Evolutionary conservation across 768 basidiomycete species (phyloP).

Genomic region (Hebeloma cylindrosporum): DNA sequence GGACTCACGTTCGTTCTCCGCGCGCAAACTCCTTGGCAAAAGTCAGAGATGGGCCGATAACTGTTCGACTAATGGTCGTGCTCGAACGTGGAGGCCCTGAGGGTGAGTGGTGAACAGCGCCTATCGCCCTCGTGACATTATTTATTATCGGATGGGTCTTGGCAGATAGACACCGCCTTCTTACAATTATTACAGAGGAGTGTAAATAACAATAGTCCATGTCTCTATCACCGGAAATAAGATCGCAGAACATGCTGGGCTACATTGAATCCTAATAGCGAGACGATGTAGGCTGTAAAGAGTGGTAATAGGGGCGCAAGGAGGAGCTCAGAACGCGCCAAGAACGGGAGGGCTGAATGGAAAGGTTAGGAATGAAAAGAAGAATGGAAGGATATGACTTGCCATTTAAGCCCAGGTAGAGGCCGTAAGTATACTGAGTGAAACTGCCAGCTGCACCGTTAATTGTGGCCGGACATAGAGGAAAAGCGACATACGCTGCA

Average conservation of each 20-base stretch:
- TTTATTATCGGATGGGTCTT: constrained; percentile 19
- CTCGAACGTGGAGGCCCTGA: neutral
- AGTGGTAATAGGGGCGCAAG: constrained; percentile 89
- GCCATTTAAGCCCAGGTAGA: constrained; percentile 87
- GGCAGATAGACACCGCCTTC: constrained; percentile 7
- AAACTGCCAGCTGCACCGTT: constrained; percentile 45
- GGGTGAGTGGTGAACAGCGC: neutral
- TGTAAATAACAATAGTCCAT: constrained; percentile 4
- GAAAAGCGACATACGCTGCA: constrained; percentile 60
- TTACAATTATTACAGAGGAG: neutral
- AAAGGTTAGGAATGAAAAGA: constrained; percentile 8
- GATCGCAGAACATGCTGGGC: constrained; percentile 75
- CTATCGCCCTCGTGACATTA: constrained; percentile 19
- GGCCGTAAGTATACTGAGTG: constrained; percentile 88
- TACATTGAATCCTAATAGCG: constrained; percentile 89
- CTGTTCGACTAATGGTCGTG: no score
- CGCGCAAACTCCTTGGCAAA: constrained; percentile 5
- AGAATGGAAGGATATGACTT: constrained; percentile 22
- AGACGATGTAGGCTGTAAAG: constrained; percentile 82
- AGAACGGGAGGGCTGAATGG: constrained; percentile 89
- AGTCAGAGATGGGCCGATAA: neutral
- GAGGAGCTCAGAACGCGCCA: constrained; percentile 85
- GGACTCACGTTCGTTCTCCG: constrained; percentile 4
- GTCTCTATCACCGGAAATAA: constrained; percentile 56
- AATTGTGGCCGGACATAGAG: constrained; percentile 4